phyloP scores from a whole-genome alignment of 345 rosid genomes.

The Zanthoxylum bungeanum region DNA sequence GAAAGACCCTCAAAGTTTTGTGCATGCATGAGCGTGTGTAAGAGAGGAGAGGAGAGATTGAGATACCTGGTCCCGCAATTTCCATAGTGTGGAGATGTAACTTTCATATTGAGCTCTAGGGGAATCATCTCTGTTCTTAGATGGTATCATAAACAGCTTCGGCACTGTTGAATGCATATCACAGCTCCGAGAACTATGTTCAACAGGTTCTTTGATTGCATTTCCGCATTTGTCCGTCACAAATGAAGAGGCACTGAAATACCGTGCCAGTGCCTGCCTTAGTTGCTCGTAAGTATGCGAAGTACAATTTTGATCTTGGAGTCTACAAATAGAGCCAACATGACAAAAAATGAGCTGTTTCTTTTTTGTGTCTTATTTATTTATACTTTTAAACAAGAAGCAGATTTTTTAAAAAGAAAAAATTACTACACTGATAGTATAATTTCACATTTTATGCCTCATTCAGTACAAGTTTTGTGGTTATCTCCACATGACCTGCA shows the following conservation, averaged over 20 bases:
- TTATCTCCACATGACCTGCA: not conserved
- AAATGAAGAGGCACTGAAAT: constrained; percentile 57
- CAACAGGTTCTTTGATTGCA: constrained; percentile 15
- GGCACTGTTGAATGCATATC: constrained; percentile 26
- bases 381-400: not conserved
- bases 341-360: not conserved
- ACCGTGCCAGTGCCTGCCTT: constrained; percentile 43
- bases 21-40: not conserved
- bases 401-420: not conserved
- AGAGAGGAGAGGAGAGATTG: not conserved
- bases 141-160: constrained; percentile 48
- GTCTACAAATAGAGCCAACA: constrained; percentile 32
- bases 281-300: constrained; percentile 30
- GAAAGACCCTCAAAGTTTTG: not conserved
- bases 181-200: constrained; percentile 3
- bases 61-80: constrained; percentile 59
- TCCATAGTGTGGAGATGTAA: constrained; percentile 43
- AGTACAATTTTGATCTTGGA: constrained; percentile 55
- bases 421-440: not conserved
- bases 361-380: not conserved
- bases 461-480: not conserved
- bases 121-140: constrained; percentile 42
- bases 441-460: not conserved
- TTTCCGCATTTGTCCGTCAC: constrained; percentile 33
- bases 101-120: constrained; percentile 50